Evolutionary conservation across 2,329 filamentous ascomycete genomes (phyloP).

Genomic region (Fusarium odoratissimum): DNA sequence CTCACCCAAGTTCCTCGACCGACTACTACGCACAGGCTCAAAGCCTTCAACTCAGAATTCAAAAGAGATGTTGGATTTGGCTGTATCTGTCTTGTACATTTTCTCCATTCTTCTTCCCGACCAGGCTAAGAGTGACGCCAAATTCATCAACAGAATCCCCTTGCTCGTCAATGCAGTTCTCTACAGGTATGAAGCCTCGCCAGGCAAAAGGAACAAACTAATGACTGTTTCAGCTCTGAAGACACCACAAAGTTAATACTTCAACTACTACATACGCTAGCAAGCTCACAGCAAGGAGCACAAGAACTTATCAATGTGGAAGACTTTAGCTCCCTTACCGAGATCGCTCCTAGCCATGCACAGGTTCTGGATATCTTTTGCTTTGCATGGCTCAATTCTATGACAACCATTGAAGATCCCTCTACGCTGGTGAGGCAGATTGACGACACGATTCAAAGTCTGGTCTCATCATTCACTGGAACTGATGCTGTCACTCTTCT

Average conservation of each 20-base stretch:
- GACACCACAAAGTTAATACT: conserved; percentile 66
- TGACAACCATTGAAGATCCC: conserved; percentile 49
- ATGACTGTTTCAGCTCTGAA: conserved; percentile 55
- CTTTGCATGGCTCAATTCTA: conserved; percentile 67
- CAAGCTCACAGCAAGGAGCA: conserved; percentile 64
- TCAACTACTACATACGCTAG: conserved; percentile 67
- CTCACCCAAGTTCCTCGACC: conserved; percentile 72
- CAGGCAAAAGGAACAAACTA: not conserved
- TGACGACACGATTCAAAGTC: conserved; percentile 58
- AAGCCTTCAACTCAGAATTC: conserved; percentile 57
- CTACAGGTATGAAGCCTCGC: conserved; percentile 58
- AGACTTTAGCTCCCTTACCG: conserved; percentile 66
- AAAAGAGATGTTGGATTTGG: conserved; percentile 71
- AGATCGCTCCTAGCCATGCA: conserved; percentile 65
- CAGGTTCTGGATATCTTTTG: conserved; percentile 66
- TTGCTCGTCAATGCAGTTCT: conserved; percentile 64
- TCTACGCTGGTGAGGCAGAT: conserved; percentile 55
- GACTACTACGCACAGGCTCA: conserved; percentile 68
- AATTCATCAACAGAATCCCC: conserved; percentile 65
- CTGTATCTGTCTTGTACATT: conserved; percentile 71
- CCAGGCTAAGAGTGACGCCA: conserved; percentile 55
- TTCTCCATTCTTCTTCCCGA: conserved; percentile 69
- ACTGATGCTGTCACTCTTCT: conserved; percentile 71
- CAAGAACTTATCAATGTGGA: conserved; percentile 59
- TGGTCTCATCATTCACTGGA: conserved; percentile 66